Base-by-base conservation (phyloP, 2,329 filamentous ascomycete genomes). In the Fusarium domesticum region DNA sequence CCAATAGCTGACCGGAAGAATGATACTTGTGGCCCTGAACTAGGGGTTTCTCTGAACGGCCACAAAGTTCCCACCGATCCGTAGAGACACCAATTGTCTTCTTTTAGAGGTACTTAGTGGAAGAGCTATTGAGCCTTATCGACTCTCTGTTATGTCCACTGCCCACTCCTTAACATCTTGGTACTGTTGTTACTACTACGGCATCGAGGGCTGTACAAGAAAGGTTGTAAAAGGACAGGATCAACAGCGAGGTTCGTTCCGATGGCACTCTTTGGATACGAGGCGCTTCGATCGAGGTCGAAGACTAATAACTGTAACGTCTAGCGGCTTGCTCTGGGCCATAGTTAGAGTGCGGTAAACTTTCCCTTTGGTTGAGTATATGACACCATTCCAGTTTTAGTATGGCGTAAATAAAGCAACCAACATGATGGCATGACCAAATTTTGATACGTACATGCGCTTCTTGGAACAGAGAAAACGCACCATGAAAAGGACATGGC, bases 1-100 rank as follows among this genome's bases (percentile, higher is more conserved):
- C 51, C 42, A 54, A 52, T 54, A 18, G 37, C 23, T 32, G 31
- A 31, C 33, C 11, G 5, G 18, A 35, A 31, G 39, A 28, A 48
- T 54, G 47, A 48, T 41, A 36, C 34, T 35, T 23, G 42, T 35
- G 12, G 31, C 6, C 12, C n/a, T 33, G 25, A 28, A 16, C 42
- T 39, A 39, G 18, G 20, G 3, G 14, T 18, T 37, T 12, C 15
- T 37, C 19, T 37, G 18, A 14, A 12, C 14, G 20, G 18, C 17
- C 16, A 33, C 41, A 35, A 34, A 34, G 34, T 30, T 28, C 38
- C 34, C 19, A 43, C 42, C 35, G 41, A 35, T 38, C 35, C 18
- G 18, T 43, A 38, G 6, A 19, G 5, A 15, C n/a, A n/a, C n/a
- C n/a, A n/a, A n/a, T n/a, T n/a, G n/a, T n/a, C n/a, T n/a, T n/a